phyloP scores from a whole-genome alignment of 768 basidiomycete species.

The Podaxis sp. region DNA sequence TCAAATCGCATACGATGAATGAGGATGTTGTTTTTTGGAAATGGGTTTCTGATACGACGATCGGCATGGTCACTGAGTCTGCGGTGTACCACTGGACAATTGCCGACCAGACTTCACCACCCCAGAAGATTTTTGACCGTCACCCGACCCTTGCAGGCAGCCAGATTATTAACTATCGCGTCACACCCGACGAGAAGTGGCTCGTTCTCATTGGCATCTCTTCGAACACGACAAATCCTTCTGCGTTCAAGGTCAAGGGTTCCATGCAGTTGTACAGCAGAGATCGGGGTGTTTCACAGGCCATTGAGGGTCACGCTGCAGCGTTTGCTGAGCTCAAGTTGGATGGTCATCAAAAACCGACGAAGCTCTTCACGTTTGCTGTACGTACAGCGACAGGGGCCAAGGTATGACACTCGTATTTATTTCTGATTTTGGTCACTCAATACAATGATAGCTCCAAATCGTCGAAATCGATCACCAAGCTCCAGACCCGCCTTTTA shows the following conservation, averaged over 20 bases:
- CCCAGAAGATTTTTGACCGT: conserved; percentile 94
- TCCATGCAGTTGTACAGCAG: conserved; percentile 96
- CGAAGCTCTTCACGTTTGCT: conserved; percentile 93
- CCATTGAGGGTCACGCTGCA: conserved; percentile 98
- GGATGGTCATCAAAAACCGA: conserved; percentile 81
- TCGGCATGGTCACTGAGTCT: conserved; percentile 94
- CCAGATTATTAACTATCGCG: conserved; percentile 98
- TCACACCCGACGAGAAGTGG: conserved; percentile 94
- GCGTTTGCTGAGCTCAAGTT: conserved; percentile 90
- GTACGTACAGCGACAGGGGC: conserved; percentile 97
- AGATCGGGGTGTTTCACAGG: conserved; percentile 92
- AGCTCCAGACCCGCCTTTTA: conserved; percentile 88
- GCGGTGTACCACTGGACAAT: conserved; percentile 93
- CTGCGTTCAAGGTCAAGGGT: conserved; percentile 98
- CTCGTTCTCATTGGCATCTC: conserved; percentile 95
- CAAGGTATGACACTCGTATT: conserved; percentile 59
- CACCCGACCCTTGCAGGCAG: conserved; percentile 91
- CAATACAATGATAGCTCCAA: conserved; percentile 66
- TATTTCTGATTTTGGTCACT: conserved; percentile 9
- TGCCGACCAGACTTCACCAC: conserved; percentile 68
- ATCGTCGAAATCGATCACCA: conserved; percentile 98
- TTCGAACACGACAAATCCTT: conserved; percentile 87
- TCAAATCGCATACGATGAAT: conserved; percentile 91
- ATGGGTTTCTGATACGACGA: conserved; percentile 89
- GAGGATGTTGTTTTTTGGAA: conserved; percentile 99